A percentile compares a stretch with the other conserved stretches of the same genome.
These are phyloP conservation scores for Coniosporium apollinis DNA, from an alignment of 495 filamentous ascomycete genomes.

Conservation along the genomic window DNA sequence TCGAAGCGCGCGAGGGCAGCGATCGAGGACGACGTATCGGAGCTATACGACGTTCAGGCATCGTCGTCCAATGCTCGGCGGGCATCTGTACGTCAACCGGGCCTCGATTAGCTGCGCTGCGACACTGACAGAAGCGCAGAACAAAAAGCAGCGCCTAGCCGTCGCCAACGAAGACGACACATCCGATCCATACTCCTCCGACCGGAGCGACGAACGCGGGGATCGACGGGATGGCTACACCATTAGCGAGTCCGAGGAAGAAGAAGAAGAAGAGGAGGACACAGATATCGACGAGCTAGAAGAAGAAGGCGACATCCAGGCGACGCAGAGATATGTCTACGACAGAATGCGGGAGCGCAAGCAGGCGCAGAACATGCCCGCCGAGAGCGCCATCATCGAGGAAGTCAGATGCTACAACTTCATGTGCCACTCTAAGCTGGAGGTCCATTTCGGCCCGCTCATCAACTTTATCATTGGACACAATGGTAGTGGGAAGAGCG, in stretches of 20 bases:
- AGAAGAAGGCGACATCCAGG: conserved; percentile 5
- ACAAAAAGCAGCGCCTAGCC: conserved; percentile 2
- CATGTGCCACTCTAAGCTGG: conserved; percentile 78
- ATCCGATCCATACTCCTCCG: conserved; percentile 7
- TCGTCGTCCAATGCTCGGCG: conserved; percentile 4
- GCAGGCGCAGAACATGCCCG: conserved; percentile 54
- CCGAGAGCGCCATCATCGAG: conserved; percentile 74
- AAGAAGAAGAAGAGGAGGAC: conserved; percentile 41
- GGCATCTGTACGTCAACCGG: background rate
- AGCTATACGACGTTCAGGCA: background rate
- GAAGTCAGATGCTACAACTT: conserved; percentile 76
- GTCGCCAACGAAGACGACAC: conserved; percentile 14
- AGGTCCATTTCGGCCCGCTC: conserved; percentile 69
- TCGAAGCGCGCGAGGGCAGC: background rate
- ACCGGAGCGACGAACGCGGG: background rate
- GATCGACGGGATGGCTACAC: no score
- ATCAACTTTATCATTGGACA: conserved; percentile 97
- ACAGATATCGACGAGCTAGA: conserved; percentile 31
- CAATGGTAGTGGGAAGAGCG: conserved; percentile 98
- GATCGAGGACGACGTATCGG: background rate
- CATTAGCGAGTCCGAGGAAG: conserved; percentile 20
- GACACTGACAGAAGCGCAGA: background rate
- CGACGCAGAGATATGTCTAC: conserved; percentile 33
- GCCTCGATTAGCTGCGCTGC: background rate
- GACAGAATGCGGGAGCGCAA: conserved; percentile 36